A percentile compares a stretch with the other conserved stretches of the same genome.
Conservation (phyloP, 192 early-diverging fungal species). For the Chytriomyces hyalinus region DNA sequence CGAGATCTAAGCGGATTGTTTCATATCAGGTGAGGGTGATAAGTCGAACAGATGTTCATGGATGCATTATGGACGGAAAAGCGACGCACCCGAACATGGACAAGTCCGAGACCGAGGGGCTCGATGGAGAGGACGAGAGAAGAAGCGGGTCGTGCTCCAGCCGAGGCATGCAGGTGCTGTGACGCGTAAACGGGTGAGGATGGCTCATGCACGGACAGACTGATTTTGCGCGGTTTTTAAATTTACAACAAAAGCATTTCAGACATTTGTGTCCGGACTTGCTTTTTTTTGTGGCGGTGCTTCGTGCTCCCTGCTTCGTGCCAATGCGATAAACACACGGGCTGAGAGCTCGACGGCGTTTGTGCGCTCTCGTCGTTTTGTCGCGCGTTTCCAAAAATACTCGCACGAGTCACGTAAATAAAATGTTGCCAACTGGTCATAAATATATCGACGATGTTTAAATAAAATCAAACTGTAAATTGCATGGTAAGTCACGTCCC, state of each 20-base stretch:
- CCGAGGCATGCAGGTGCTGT: constrained; percentile 17
- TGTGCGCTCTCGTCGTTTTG: background rate
- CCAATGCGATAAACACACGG: background rate
- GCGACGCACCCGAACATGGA: background rate
- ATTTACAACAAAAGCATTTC: background rate
- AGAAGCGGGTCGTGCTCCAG: constrained; percentile 10
- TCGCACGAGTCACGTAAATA: background rate
- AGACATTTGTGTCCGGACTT: background rate
- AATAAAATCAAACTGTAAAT: too few relatives aligned
- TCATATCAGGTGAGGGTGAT: background rate
- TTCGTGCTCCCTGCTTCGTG: background rate
- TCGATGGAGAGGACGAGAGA: background rate
- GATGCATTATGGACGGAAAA: background rate
- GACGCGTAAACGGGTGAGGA: constrained; percentile 61
- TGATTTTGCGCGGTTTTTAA: background rate
- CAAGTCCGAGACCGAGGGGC: background rate
- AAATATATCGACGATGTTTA: background rate
- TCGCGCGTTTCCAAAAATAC: background rate
- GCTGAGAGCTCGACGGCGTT: background rate
- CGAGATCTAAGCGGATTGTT: background rate
- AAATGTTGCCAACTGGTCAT: background rate
- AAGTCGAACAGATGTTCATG: background rate
- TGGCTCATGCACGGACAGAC: background rate
- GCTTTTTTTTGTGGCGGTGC: background rate
- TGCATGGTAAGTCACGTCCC: background rate